phyloP scores from a whole-genome alignment of 73 alveolate genomes.

The Blepharisma stoltei region DNA sequence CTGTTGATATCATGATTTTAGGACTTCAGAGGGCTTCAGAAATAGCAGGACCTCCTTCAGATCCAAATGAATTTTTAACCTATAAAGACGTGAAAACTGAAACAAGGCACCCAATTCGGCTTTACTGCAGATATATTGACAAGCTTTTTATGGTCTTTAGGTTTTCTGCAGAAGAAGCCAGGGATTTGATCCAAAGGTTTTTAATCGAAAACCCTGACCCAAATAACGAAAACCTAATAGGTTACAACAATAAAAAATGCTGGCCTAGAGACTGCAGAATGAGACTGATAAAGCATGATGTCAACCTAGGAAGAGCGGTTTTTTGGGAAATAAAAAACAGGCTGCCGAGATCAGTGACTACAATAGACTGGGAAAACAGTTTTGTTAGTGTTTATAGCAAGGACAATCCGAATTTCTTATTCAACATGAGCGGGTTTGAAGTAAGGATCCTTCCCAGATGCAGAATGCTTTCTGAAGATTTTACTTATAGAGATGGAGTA shows the following conservation, averaged over 20 bases:
- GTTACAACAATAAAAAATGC: constrained; percentile 98
- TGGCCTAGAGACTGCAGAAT: constrained; percentile 99
- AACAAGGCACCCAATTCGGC: constrained; percentile 98
- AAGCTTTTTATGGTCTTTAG: constrained; percentile 94
- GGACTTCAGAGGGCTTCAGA: constrained; percentile 99
- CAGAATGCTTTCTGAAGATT: constrained; percentile 88
- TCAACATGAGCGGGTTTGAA: constrained; percentile 99
- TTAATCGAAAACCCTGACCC: constrained; percentile 99
- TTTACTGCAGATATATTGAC: constrained; percentile 98
- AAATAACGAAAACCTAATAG: constrained; percentile 98
- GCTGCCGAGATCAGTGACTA: constrained; percentile 97
- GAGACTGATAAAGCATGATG: constrained; percentile 99
- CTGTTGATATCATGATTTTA: constrained; percentile 93
- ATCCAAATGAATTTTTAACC: constrained; percentile 91
- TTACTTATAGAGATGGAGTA: constrained; percentile 99
- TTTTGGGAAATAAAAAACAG: constrained; percentile 99
- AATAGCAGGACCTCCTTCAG: constrained; percentile 98
- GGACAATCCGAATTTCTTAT: constrained; percentile 99
- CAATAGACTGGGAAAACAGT: constrained; percentile 98
- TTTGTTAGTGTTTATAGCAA: constrained; percentile 99
- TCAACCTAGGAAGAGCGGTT: constrained; percentile 99
- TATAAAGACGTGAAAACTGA: constrained; percentile 95
- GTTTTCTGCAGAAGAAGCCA: constrained; percentile 97
- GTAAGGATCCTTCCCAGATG: constrained; percentile 97
- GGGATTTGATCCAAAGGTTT: constrained; percentile 98